phyloP scores from a whole-genome alignment of 1,284 basidiomycete species.

The Cryptococcus maquisensis region DNA sequence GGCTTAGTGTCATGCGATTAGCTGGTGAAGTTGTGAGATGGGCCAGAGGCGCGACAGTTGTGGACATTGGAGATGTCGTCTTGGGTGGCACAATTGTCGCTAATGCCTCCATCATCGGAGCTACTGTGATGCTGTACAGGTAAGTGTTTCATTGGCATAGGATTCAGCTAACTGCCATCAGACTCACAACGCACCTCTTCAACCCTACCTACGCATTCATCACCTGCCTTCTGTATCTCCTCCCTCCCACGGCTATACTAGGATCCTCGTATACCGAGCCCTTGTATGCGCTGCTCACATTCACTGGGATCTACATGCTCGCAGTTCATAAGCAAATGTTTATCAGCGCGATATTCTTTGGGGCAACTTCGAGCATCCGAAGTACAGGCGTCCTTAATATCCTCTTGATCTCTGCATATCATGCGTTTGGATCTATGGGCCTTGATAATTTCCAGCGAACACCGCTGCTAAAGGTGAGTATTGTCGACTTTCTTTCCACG shows the following conservation, averaged over 20 bases:
- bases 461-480: too few species aligned
- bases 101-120: conserved; percentile 27
- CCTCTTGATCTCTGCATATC: background rate
- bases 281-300: conserved; percentile 74
- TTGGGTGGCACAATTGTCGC: conserved; percentile 30
- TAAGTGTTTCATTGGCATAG: conserved; percentile 26
- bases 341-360: conserved; percentile 60
- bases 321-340: conserved; percentile 51
- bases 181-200: conserved; percentile 37
- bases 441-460: too few species aligned
- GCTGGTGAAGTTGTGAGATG: conserved; percentile 35
- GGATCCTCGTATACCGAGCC: conserved; percentile 75
- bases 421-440: too few species aligned
- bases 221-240: conserved; percentile 63
- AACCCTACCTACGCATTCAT: conserved; percentile 57
- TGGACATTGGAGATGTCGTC: conserved; percentile 24
- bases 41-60: conserved; percentile 5
- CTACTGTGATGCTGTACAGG: conserved; percentile 61
- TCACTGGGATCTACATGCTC: conserved; percentile 57
- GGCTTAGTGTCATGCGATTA: conserved; percentile 57
- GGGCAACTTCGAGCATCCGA: conserved; percentile 64
- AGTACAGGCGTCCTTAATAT: conserved; percentile 73
- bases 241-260: conserved; percentile 74
- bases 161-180: conserved; percentile 9
- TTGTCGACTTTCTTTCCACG: too few species aligned